phyloP scores from a whole-genome alignment of 2,329 filamentous ascomycete genomes.

The Camillea tinctor region DNA sequence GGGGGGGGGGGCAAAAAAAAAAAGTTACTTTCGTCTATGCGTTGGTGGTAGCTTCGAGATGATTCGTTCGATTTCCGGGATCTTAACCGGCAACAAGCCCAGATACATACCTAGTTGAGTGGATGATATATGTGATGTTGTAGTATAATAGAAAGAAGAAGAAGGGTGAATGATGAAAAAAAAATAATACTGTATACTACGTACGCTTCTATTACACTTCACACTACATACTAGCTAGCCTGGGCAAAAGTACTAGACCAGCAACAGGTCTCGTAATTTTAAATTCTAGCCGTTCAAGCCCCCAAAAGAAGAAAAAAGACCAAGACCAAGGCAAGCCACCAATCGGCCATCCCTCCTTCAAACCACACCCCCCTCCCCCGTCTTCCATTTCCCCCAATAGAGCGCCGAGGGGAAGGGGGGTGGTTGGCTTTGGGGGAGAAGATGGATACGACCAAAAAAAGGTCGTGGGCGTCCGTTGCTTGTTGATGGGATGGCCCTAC shows the following conservation, averaged over 20 bases:
- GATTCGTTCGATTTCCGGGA: background rate
- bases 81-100: background rate
- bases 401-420: too few species aligned
- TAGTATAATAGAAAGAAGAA: too few species aligned
- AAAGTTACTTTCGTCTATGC: too few species aligned
- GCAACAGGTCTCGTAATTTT: background rate
- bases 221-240: too few species aligned
- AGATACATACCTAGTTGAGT: background rate
- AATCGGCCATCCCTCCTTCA: background rate
- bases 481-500: too few species aligned
- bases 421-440: background rate
- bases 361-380: background rate
- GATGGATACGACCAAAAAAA: background rate
- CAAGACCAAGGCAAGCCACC: background rate
- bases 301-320: too few species aligned
- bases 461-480: background rate
- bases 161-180: too few species aligned
- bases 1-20: too few species aligned
- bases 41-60: background rate
- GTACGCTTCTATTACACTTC: too few species aligned
- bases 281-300: background rate
- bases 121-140: too few species aligned
- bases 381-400: too few species aligned
- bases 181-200: too few species aligned
- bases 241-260: background rate